Base-by-base conservation (phyloP, 2,329 filamentous ascomycete genomes). In the Beauveria sp. region DNA sequence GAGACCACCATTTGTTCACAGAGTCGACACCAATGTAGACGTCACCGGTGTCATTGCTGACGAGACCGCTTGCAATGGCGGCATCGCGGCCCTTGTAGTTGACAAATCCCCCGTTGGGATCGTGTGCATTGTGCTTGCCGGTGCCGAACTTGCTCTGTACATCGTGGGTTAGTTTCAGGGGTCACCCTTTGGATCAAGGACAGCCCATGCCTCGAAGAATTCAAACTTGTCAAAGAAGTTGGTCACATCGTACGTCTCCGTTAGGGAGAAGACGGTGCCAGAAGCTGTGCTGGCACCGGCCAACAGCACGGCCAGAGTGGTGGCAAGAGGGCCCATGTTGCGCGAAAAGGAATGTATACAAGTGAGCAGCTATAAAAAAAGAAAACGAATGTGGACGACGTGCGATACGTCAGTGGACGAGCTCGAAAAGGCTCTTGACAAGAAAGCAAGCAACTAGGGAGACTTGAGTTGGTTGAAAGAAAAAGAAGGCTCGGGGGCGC, bases 21-120 rank as follows among this genome's bases (percentile, higher is more conserved):
- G 12, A 59, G 62, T 80, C 75, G 46, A 75, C 71, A 22, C 75
- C 74, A n/a, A 81, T 66, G 52, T 72, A 75, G 24, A 78, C 72
- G 37, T 74, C 70, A 10, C 68, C 65, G 18, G 66, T 66, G 20
- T 71, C 63, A n/a, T 64, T 70, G 28, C 67, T 67, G 55, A 75
- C 66, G 3, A 80, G 68, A 20, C 73, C 73, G 22, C 75, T 66
- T 3, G 61, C 61, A 9, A 68, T 47, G 16, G 79, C 78, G 24
- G 73, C 70, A 1, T 63, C 26, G 55, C 70, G 66, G 67, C 61
- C 71, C 51, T 72, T 70, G 65, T 80, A 92, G 61, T 77, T 74
- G 54, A 90, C 87, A 67, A 81, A 88, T 9, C 88, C 88, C 61
- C 80, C 69, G 50, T 85, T 91, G 7, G 84, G 84, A 66, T 91